phyloP scores from a whole-genome alignment of 2,329 filamentous ascomycete species.

The Sclerotinia subarctica region DNA sequence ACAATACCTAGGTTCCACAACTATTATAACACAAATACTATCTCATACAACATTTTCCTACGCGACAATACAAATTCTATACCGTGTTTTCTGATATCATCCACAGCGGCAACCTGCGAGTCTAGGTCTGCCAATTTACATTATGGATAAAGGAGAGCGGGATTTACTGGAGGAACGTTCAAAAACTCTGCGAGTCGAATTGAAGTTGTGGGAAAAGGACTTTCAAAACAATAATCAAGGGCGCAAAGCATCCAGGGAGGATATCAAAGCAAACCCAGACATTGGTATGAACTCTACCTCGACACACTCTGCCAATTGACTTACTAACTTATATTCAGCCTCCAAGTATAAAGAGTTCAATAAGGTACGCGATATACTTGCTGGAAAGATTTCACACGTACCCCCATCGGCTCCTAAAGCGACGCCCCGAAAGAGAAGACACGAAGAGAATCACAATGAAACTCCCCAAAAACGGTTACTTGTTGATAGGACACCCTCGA shows the following conservation, averaged over 20 bases:
- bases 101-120: not conserved
- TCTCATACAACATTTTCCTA: not conserved
- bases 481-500: constrained; percentile 47
- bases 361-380: constrained; percentile 57
- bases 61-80: not conserved
- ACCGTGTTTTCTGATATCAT: not conserved
- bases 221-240: constrained; percentile 63
- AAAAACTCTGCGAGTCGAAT: constrained; percentile 58
- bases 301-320: not conserved
- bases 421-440: constrained; percentile 41
- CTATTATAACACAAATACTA: not conserved
- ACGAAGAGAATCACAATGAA: constrained; percentile 39
- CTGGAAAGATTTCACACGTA: constrained; percentile 49
- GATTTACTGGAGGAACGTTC: constrained; percentile 38
- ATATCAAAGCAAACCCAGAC: constrained; percentile 69
- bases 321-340: constrained; percentile 26
- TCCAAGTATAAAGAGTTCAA: constrained; percentile 75
- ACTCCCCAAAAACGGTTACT: constrained; percentile 54
- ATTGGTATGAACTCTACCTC: constrained; percentile 55
- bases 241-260: constrained; percentile 66
- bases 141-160: constrained; percentile 32
- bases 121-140: not conserved
- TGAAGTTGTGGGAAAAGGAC: constrained; percentile 71
- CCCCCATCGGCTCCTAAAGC: constrained; percentile 34
- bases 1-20: not conserved